Evolutionary conservation across 2,329 filamentous ascomycete genomes (phyloP), one percentile per base, ranked within the genome.

Genomic region (Cordyceps fumosorosea): DNA sequence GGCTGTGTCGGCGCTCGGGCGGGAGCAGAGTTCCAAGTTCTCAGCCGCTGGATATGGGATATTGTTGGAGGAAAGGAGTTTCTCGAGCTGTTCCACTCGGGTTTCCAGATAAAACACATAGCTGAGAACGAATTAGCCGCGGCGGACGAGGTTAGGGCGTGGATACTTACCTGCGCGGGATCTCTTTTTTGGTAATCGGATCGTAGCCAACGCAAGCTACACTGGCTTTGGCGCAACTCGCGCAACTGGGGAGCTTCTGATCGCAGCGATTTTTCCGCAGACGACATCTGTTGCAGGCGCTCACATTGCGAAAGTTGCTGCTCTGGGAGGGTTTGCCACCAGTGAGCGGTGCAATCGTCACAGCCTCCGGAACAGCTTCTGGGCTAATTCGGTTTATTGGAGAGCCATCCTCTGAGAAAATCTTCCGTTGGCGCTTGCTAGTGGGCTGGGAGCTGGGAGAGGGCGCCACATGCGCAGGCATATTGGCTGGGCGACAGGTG

Each of bases 41-140:
- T 85, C 80, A 63, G 90, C 86, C 0, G 89, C 83, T 18, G 90
- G 88, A 69, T 89, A 95, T 16, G 86, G 66, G 63, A 97, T 84
- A 51, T 83, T 82, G 69, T 92, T 86, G 37, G 85, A 80, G 50
- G 80, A 78, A 56, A 98, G 82, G 44, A 95, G 77, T 40, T 82
- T 82, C 74, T 98, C 93, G 34, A 98, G 85, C 75, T 95, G 90
- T 65, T 87, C 84, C 60, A 97, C 85, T 63, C 93, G 84, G 32
- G 89, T 90, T 75, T 98, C 93, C 64, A 98, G 87, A 73, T 96
- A 98, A 76, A 90, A 96, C 55, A 98, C 91, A 78, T 98, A 98
- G 74, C 89, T 91, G 66, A 50, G 63, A 62, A 47, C 5, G 5
- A 24, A 34, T 60, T 26, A 60, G 50, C 22, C 14, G 24, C 10